A percentile compares a stretch with the other conserved stretches of the same genome.
phyloP scores from a whole-genome alignment of 257 asterid species.

The Solanum raphanifolium region DNA sequence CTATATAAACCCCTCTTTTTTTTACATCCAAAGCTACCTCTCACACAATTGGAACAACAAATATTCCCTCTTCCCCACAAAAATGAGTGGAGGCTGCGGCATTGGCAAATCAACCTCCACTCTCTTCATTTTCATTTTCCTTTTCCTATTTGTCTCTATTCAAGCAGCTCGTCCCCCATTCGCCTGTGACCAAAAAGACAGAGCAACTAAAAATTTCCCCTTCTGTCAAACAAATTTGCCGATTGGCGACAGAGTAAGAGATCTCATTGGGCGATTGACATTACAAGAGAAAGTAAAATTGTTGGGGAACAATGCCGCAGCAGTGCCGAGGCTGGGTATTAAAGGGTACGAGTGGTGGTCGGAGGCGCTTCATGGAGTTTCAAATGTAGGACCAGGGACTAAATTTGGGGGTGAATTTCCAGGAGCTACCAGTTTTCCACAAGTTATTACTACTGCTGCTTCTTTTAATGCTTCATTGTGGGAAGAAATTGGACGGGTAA shows the following conservation, averaged over 20 bases:
- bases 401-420: constrained; percentile 64
- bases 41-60: not conserved
- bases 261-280: constrained; percentile 52
- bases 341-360: constrained; percentile 87
- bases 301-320: constrained; percentile 45
- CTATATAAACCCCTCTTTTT: not conserved
- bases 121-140: not conserved
- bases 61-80: not conserved
- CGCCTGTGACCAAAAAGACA: constrained; percentile 49
- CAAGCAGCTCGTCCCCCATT: constrained; percentile 36
- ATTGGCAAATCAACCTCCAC: not conserved
- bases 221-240: constrained; percentile 42
- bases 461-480: constrained; percentile 74
- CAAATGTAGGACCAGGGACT: constrained; percentile 73
- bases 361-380: constrained; percentile 88
- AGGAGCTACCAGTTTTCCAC: constrained; percentile 91
- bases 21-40: not conserved
- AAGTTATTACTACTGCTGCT: constrained; percentile 77
- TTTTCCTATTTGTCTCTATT: not conserved
- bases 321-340: constrained; percentile 67
- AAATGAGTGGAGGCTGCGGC: not conserved
- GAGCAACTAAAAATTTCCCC: constrained; percentile 16
- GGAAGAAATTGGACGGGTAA: constrained; percentile 74
- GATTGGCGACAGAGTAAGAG: constrained; percentile 43
- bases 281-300: constrained; percentile 68